Conservation (phyloP, 768 basidiomycete species). For the Pholiota microspora region DNA sequence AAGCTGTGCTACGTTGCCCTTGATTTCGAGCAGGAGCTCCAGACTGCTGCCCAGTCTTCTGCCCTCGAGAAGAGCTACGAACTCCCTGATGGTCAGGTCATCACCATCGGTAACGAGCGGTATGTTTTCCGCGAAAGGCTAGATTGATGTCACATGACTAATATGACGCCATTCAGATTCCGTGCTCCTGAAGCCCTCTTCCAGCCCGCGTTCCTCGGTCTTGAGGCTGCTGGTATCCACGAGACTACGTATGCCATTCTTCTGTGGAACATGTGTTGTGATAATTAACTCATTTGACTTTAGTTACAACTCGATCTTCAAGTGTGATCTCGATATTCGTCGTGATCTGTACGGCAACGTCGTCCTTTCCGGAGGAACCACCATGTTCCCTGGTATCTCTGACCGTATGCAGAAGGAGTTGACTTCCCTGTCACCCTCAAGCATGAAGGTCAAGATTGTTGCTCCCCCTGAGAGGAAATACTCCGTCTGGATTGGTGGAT, state of each 20-base stretch:
- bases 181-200: slow-evolving; percentile 93
- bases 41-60: slow-evolving; percentile 86
- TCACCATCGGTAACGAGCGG: slow-evolving; percentile 92
- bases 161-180: slow-evolving; percentile 63
- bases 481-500: slow-evolving; percentile 94
- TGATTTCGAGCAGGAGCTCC: slow-evolving; percentile 92
- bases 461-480: slow-evolving; percentile 94
- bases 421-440: slow-evolving; percentile 77
- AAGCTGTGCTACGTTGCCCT: slow-evolving; percentile 95
- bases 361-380: slow-evolving; percentile 86
- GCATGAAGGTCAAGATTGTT: slow-evolving; percentile 95
- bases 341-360: slow-evolving; percentile 81
- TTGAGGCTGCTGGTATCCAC: slow-evolving; percentile 89
- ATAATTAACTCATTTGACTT: background rate
- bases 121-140: slow-evolving; percentile 51
- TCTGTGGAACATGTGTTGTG: slow-evolving; percentile 4
- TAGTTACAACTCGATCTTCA: slow-evolving; percentile 82
- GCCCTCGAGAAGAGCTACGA: slow-evolving; percentile 93
- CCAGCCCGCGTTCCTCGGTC: slow-evolving; percentile 88
- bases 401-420: slow-evolving; percentile 97
- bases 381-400: slow-evolving; percentile 96
- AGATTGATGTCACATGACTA: slow-evolving; percentile 40
- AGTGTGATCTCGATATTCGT: slow-evolving; percentile 85
- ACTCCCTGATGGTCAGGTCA: slow-evolving; percentile 90
- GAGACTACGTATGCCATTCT: slow-evolving; percentile 67